phyloP scores from a whole-genome alignment of 1,284 basidiomycete species.

The Sphaerobolus stellatus region DNA sequence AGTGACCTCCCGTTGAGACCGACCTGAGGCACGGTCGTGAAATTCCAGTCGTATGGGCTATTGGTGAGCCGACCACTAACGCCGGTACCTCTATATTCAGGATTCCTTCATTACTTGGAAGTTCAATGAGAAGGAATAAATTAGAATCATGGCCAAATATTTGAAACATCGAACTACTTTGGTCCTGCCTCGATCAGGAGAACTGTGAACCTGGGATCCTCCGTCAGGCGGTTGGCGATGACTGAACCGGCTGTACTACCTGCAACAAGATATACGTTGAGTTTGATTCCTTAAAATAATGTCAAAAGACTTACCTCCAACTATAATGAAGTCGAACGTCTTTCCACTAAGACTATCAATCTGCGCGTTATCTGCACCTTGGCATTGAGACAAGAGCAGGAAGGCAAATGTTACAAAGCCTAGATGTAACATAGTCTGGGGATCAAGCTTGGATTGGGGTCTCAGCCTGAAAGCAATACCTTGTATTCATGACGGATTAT shows the following conservation, averaged over 20 bases:
- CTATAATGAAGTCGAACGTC: neutral
- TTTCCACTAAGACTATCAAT: too few relatives aligned
- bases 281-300: neutral
- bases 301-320: neutral
- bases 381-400: too few relatives aligned
- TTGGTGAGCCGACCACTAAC: neutral
- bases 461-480: too few relatives aligned
- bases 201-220: neutral
- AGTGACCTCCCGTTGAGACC: neutral
- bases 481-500: too few relatives aligned
- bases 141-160: too few relatives aligned
- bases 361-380: too few relatives aligned
- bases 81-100: neutral
- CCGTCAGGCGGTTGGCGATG: neutral
- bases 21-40: neutral
- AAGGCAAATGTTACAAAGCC: too few relatives aligned
- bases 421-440: too few relatives aligned
- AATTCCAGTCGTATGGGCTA: conserved; percentile 4
- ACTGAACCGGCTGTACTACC: neutral
- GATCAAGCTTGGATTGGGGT: too few relatives aligned
- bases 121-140: too few relatives aligned
- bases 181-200: neutral
- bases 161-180: neutral
- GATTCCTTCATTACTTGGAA: too few relatives aligned
- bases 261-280: neutral